Conservation (phyloP, 129 eudicot genomes). For the Rutidosis leptorrhynchoides region DNA sequence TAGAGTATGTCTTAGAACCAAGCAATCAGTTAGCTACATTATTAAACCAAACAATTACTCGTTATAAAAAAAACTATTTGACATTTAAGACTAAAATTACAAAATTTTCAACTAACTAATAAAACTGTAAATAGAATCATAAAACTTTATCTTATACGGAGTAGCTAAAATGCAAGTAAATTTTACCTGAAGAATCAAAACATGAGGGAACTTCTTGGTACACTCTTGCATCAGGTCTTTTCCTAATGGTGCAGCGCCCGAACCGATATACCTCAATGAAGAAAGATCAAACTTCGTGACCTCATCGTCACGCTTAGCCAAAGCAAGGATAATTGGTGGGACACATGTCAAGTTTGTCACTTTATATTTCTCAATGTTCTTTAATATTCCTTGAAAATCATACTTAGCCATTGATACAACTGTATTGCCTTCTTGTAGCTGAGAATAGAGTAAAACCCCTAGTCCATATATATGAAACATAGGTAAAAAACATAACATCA, state of each 20-base stretch:
- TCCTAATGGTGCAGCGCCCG: constrained; percentile 95
- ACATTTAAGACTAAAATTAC: too few species aligned
- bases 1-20: not conserved
- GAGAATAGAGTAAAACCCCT: constrained; percentile 43
- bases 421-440: constrained; percentile 64
- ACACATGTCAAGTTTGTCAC: constrained; percentile 68
- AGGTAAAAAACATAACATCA: constrained; percentile 69
- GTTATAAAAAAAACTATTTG: too few species aligned
- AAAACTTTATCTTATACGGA: too few species aligned
- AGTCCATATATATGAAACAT: constrained; percentile 89
- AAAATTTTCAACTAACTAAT: too few species aligned
- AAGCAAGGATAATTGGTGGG: constrained; percentile 70
- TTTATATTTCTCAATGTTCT: constrained; percentile 54
- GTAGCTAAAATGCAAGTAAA: not conserved
- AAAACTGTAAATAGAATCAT: not conserved
- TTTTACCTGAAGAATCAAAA: constrained; percentile 59
- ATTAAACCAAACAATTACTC: not conserved
- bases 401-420: constrained; percentile 65
- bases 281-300: constrained; percentile 62
- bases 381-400: constrained; percentile 63
- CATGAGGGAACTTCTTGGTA: constrained; percentile 63
- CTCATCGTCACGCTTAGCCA: constrained; percentile 51
- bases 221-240: constrained; percentile 80
- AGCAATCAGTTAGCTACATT: not conserved
- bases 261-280: constrained; percentile 79